These are phyloP conservation scores for Hypholoma sublateritium DNA, from an alignment of 768 basidiomycete genomes.

Conservation along the genomic window DNA sequence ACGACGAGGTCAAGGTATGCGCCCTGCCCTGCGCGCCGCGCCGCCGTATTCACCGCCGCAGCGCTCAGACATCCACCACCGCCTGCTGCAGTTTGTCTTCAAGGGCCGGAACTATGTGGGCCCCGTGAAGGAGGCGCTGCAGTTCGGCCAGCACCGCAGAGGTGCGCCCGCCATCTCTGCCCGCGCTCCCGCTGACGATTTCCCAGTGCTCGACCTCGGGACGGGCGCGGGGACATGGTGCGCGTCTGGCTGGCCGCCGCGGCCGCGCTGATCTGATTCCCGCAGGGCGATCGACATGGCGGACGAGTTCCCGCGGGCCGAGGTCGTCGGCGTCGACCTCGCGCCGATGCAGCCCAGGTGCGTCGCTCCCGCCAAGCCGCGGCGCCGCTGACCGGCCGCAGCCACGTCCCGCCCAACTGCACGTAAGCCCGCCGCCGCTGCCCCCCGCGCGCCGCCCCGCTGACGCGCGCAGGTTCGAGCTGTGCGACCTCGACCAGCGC, in stretches of 20 bases:
- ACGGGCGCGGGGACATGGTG: constrained; percentile 68
- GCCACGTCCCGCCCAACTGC: constrained; percentile 70
- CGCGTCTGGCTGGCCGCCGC: constrained; percentile 12
- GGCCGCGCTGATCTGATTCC: constrained; percentile 2
- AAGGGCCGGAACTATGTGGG: constrained; percentile 65
- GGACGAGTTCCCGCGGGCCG: constrained; percentile 65
- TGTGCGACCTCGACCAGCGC: constrained; percentile 64
- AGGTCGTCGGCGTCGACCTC: constrained; percentile 70
- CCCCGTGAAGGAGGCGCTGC: constrained; percentile 58
- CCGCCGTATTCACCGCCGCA: constrained; percentile 23
- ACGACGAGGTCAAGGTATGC: constrained; percentile 61
- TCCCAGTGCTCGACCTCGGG: constrained; percentile 62
- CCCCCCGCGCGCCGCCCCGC: neutral
- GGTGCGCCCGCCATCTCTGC: constrained; percentile 21
- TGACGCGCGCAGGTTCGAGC: constrained; percentile 54
- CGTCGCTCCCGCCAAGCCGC: constrained; percentile 25
- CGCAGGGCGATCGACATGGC: constrained; percentile 72
- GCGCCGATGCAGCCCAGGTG: constrained; percentile 75
- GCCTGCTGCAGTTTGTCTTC: constrained; percentile 67
- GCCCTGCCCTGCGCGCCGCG: neutral
- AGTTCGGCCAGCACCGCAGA: constrained; percentile 46
- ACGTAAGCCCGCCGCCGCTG: constrained; percentile 46
- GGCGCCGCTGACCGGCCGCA: constrained; percentile 24
- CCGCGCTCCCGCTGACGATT: constrained; percentile 12
- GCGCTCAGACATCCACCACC: constrained; percentile 65